Evolutionary conservation across 176 grass and related monocot genomes (phyloP), one percentile per base, ranked within the genome.

Genomic region (Elaeis guineensis): DNA sequence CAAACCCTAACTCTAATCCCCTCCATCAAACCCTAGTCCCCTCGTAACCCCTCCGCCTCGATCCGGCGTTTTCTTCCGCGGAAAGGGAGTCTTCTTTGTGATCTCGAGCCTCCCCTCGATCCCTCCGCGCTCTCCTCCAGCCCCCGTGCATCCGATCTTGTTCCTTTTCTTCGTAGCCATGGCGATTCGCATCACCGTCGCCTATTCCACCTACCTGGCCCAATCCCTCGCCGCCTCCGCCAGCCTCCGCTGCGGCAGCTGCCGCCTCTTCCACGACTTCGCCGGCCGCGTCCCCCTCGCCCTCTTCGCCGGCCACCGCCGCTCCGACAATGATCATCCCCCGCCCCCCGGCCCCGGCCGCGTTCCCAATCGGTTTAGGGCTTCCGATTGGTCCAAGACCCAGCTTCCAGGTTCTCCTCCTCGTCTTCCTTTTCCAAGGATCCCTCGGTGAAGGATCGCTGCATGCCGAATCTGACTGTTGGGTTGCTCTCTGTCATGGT

Each of bases 141-240:
- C 2, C 11, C 11, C 35, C 11, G 60, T 44, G 9, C 11, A 26
- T 75, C 64, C 69, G 70, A 66, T 75, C 72, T 64, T 67, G 29
- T 48, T 78, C 17, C 70, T 77, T 70, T 57, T 72, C 49, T 62
- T 50, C 21, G 3, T 81, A 29, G 58, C 58, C 32, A 98, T 98
- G 93, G 93, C 87, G 79, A 98, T 98, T 61, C 87, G 93, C 68
- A 77, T 89, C 32, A 98, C 84, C 26, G 22, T 98, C 50, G 85
- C 84, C 59, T 89, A 88, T 70, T 98, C 84, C 52, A 81, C 81
- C 30, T 92, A 83, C 80, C 58, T 92, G 25, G 93, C 84, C 65
- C 87, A 97, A 64, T 89, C 58, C 63, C 60, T 97, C 20, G 81
- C 76, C 49, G 58, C 83, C 17, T 65, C 79, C 25, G 81, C 84